Percentiles rank a stretch among this genome's conserved stretches.
Evolutionary conservation across 116 monocot species (phyloP).

Genomic region (Posidonia oceanica): DNA sequence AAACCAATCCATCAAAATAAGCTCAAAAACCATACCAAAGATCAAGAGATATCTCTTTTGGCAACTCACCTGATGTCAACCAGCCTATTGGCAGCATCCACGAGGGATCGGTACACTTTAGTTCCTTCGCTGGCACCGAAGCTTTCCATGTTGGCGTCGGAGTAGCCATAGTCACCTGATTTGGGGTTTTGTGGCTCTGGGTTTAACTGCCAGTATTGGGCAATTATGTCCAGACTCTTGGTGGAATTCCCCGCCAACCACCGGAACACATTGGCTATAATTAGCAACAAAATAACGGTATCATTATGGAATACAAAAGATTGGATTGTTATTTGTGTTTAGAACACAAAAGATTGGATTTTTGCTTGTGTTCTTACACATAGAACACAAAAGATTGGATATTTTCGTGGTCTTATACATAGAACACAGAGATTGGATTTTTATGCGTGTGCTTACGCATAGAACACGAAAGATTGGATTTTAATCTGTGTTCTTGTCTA

Average conservation of each 20-base stretch:
- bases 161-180: constrained; percentile 84
- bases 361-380: no score
- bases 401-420: no score
- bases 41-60: no score
- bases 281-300: background rate
- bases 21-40: no score
- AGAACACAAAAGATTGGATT: background rate
- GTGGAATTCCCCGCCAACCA: constrained; percentile 92
- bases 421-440: background rate
- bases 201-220: constrained; percentile 87
- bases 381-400: background rate
- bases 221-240: constrained; percentile 60
- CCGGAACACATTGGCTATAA: constrained; percentile 53
- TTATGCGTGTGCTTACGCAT: background rate
- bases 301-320: background rate
- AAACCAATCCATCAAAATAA: background rate
- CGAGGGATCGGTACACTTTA: constrained; percentile 46
- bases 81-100: constrained; percentile 55
- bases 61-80: constrained; percentile 50
- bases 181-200: constrained; percentile 41
- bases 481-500: no score
- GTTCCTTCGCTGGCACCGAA: constrained; percentile 54
- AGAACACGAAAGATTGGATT: no score
- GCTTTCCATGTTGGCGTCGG: constrained; percentile 46
- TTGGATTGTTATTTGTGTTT: background rate